Evolutionary conservation across 257 asterid species (phyloP).

Genomic region (Solanum medicagineum): DNA sequence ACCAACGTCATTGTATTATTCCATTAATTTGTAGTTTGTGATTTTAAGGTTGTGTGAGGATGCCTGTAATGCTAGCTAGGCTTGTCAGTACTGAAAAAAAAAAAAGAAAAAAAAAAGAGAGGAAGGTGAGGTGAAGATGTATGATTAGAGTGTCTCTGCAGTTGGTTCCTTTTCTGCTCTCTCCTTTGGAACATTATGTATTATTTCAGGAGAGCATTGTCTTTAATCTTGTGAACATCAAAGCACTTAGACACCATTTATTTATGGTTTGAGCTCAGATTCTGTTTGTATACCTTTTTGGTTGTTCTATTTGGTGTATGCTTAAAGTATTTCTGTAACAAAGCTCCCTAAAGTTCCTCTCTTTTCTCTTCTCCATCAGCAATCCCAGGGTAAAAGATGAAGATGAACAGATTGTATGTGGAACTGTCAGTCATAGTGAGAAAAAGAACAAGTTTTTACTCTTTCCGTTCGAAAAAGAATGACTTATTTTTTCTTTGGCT

Average conservation of each 20-base stretch:
- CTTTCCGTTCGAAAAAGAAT: no score
- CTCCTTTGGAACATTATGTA: background rate
- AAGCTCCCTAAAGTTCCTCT: background rate
- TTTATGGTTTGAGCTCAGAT: background rate
- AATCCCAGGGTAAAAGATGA: background rate
- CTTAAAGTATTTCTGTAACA: background rate
- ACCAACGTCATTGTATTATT: conserved; percentile 20
- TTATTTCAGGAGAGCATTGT: background rate
- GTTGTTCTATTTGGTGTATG: background rate
- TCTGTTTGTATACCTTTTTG: background rate
- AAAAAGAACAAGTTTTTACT: background rate
- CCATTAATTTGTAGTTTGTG: conserved; percentile 33
- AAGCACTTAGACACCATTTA: background rate
- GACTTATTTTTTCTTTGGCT: no score
- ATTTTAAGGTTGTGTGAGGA: conserved; percentile 6
- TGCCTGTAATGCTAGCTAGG: background rate
- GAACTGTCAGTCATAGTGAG: background rate
- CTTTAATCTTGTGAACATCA: background rate
- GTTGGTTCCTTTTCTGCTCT: background rate
- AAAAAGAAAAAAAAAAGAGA: background rate
- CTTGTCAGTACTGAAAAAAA: background rate
- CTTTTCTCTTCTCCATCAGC: background rate
- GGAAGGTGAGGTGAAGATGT: background rate
- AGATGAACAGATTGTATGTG: background rate
- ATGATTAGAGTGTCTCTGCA: background rate